These are phyloP conservation scores for Paramecium pentaurelia DNA, from an alignment of 73 alveolate genomes.

Conservation along the genomic window DNA sequence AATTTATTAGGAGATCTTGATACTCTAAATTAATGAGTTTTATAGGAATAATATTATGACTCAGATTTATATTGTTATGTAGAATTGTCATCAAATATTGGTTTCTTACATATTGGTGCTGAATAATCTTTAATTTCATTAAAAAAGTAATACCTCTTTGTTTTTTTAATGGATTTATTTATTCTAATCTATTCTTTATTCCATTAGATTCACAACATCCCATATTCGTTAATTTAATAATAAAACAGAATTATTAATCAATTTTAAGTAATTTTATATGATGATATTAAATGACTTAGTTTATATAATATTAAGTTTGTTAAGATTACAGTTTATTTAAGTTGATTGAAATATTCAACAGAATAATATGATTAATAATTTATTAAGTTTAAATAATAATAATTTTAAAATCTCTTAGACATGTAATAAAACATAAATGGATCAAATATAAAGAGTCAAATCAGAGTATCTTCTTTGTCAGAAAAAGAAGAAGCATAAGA, in stretches of 20 bases:
- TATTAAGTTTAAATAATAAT: neutral
- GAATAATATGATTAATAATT: neutral
- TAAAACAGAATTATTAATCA: neutral
- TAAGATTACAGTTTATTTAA: neutral
- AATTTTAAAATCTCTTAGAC: neutral
- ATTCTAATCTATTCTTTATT: neutral
- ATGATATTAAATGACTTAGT: neutral
- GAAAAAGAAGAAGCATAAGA: conserved; percentile 57
- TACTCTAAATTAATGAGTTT: neutral
- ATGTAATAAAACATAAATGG: neutral
- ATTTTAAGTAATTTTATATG: neutral
- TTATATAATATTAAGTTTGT: neutral
- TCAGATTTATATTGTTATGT: neutral
- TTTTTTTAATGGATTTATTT: neutral
- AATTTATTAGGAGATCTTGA: neutral
- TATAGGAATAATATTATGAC: neutral
- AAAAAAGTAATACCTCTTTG: neutral
- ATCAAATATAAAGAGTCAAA: neutral
- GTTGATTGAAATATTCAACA: neutral
- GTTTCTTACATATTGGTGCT: neutral
- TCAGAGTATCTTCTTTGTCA: neutral
- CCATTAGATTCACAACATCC: conserved; percentile 12
- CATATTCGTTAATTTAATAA: neutral
- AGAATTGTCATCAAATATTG: neutral
- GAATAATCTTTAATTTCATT: neutral